Base-by-base conservation (phyloP, 1,139 yeast genomes). In the Hansenula lynferdii region DNA sequence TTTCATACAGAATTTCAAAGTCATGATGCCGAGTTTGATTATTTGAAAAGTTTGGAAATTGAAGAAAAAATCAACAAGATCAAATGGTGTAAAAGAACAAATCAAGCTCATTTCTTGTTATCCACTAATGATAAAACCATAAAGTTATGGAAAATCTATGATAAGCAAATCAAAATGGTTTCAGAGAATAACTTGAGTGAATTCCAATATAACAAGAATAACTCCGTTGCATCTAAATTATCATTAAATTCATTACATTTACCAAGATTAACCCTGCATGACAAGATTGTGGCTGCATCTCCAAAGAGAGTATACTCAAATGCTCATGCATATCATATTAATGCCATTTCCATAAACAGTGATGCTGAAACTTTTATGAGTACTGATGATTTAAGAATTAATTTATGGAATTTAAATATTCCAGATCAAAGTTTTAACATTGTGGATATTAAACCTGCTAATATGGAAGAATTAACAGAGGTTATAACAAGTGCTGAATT, bases 21-120 rank as follows among this genome's bases (percentile, higher is more conserved):
- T 58, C 99, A 94, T 64, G 99, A 94, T 62, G 97, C 98, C 9
- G 98, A 94, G 64, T 94, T 94, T 58, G 99, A 92, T 66, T 94
- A 94, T 65, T 72, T 94, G 52, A 94, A 94, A 65, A 85, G 96
- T 26, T 72, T 94, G 51, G 98, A 94, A 64, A 94, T 94, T 57
- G 98, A 94, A 65, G 99, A 94, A 65, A 92, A 92, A 63, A 94
- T 94, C 62, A 94, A 94, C 68, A 92, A 92, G 66, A 90, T 94
- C 61, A 89, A 89, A 65, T 94, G 99, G 99, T 77, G 95, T 58
- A 80, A 77, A 55, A 80, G 95, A 48, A 83, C 84, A 42, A 90
- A 87, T 63, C 81, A 85, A 60, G 85, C 97, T 12, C 92, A 90
- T 56, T 87, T 85, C 58, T 69, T 94, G 52, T 72, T 94, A 49